Base-by-base conservation (phyloP, 768 basidiomycete genomes). In the Calocybe cyanea region DNA sequence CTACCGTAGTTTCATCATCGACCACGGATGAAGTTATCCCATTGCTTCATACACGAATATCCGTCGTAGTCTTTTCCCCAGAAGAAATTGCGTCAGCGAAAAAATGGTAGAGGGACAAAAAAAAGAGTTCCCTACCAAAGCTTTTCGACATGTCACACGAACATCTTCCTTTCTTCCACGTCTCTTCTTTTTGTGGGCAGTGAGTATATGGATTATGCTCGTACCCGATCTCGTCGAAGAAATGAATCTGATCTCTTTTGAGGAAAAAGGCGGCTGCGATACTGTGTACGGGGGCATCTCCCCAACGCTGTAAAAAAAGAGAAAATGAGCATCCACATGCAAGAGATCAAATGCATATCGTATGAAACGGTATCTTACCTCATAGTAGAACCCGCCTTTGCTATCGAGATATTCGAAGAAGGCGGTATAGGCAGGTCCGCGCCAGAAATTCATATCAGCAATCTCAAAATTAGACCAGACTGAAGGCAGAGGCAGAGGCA, bases 251-350 rank as follows among this genome's bases (percentile, higher is more conserved):
- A n/a, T 81, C 75, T 54, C 79, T 82, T 17, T 68, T 64, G 3
- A 81, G 75, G 55, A 92, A 86, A 19, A 92, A 65, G 0, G 87
- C 77, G 1, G 83, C 89, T 2, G 80, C 90, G 43, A 92, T 87
- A 28, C 81, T 85, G 57, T 93, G 91, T 0, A 93, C 85, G 0
- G 88, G 89, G 0, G 90, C 91, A 58, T 92, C 91, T 9, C 90
- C 90, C 87, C 86, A 87, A 8, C 85, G 77, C 77, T 86, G 50
- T 71, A 39, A 18, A 19, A 45, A 73, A 15, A n/a, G n/a, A n/a
- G n/a, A 75, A 69, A 6, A 72, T 72, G 24, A 15, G 7, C 0
- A 35, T 71, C 70, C 64, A 64, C 67, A 33, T n/a, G n/a, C n/a
- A n/a, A n/a, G n/a, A n/a, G n/a, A n/a, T n/a, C n/a, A n/a, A n/a